Evolutionary conservation across 2,329 filamentous ascomycete species (phyloP), one percentile per base, ranked within the genome.

Genomic region (Alternaria viburni): DNA sequence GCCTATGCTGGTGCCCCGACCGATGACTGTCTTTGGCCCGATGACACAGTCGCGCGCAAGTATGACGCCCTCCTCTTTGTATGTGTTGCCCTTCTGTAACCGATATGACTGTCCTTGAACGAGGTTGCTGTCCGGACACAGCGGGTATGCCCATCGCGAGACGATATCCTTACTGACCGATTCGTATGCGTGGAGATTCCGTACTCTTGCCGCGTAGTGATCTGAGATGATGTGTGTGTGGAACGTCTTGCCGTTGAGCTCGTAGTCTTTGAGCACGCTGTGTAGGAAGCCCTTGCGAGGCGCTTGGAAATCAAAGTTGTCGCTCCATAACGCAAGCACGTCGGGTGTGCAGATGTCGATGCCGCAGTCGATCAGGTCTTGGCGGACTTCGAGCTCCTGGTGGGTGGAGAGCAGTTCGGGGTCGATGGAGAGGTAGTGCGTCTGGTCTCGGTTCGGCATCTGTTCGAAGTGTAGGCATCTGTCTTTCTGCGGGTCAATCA

Each of bases 291-390:
- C 93, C 73, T 90, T 91, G 58, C 94, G 88, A 1, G 95, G 93
- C 8, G 93, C 86, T 78, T 97, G 93, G 79, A 97, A 98, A 79
- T 99, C 95, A 74, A 98, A 99, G 76, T 94, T 97, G 81, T 99
- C 96, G 9, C 93, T 96, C 93, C 96, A 99, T 61, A 98, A 83
- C 8, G 94, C 94, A 46, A 98, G 86, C 9, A 97, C 94, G 76
- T 98, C 96, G 0, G 95, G 94, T 1, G 96, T 98, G 81, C 95
- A 98, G 68, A 99, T 98, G 77, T 99, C 96, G 74, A 99, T 96
- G 56, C 93, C 92, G 71, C 93, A 94, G 79, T 99, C 96, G 65
- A 98, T 91, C 62, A 99, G 83, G 80, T 99, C 95, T 67, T 91
- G 88, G 43, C 94, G 89, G 19, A 97, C 85, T 71, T 96, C 93